A percentile compares a stretch with the other conserved stretches of the same genome.
phyloP scores from a whole-genome alignment of 2,329 filamentous ascomycete species.

The Penicillium sp. region DNA sequence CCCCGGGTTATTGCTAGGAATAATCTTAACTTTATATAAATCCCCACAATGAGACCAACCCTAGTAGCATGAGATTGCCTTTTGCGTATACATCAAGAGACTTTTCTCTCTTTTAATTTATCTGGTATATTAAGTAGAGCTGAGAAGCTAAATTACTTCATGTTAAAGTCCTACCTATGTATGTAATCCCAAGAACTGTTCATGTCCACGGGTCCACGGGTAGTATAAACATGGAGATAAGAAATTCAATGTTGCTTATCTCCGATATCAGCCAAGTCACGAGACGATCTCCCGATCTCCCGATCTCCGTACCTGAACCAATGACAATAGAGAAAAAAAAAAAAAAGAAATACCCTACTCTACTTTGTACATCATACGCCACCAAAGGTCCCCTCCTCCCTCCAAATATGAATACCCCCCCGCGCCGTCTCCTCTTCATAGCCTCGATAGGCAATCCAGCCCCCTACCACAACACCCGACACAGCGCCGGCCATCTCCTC shows the following conservation, averaged over 20 bases:
- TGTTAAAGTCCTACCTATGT: not conserved
- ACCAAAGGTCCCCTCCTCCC: not conserved
- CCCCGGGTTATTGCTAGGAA: too few species aligned
- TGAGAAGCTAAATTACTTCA: too few species aligned
- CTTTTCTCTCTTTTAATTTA: not conserved
- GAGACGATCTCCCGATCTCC: conserved; percentile 2
- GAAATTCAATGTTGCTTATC: not conserved
- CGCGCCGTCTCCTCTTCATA: conserved; percentile 60
- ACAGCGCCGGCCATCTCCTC: conserved; percentile 81
- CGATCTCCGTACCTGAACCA: conserved; percentile 1
- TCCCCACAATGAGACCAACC: too few species aligned
- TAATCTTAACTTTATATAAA: too few species aligned
- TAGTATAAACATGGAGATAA: conserved; percentile 2
- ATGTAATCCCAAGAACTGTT: not conserved
- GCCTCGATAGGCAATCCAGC: conserved; percentile 84
- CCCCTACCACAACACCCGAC: conserved; percentile 71
- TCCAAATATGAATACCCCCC: conserved; percentile 13
- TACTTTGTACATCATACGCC: not conserved
- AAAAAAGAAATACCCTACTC: not conserved
- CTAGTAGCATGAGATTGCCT: too few species aligned
- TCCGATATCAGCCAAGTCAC: not conserved
- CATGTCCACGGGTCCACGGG: too few species aligned
- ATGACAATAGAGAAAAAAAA: not conserved
- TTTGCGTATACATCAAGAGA: too few species aligned
- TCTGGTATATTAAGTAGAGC: not conserved